Evolutionary conservation across 106 monocot species (phyloP).

Genomic region (Alisma plantagoaquatica): DNA sequence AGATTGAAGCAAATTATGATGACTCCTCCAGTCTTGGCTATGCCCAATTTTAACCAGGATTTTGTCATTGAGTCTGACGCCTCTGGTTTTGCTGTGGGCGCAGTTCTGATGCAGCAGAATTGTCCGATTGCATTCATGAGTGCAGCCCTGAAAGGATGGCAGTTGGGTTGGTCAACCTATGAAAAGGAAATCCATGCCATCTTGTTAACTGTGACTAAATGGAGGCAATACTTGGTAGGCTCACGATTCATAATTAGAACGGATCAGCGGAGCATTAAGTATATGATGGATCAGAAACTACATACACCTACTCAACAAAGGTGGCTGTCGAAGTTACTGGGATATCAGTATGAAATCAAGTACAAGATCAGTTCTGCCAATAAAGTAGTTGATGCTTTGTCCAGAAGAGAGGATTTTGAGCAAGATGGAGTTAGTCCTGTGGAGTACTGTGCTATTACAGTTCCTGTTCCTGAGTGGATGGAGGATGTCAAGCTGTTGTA

Average conservation of each 20-base stretch:
- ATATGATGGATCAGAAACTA: background rate
- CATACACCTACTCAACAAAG: background rate
- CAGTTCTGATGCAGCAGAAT: background rate
- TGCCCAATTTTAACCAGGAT: background rate
- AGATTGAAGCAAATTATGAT: background rate
- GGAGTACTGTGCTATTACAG: no score
- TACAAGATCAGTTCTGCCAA: background rate
- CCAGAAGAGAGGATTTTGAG: background rate
- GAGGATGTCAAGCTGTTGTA: no score
- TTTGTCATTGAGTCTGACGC: background rate
- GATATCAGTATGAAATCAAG: background rate
- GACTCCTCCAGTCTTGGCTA: background rate
- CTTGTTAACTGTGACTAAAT: background rate
- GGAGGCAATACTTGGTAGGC: conserved; percentile 2
- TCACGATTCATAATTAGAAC: conserved; percentile 1
- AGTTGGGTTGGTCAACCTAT: background rate
- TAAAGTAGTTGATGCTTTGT: background rate
- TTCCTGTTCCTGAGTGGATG: no score
- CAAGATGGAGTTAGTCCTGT: no score
- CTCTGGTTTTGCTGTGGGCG: background rate
- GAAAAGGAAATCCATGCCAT: conserved; percentile 1
- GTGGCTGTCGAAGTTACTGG: background rate
- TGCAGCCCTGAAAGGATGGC: background rate
- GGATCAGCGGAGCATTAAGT: conserved; percentile 5
- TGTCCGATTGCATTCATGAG: background rate